phyloP scores from a whole-genome alignment of 768 basidiomycete species.

The Megacollybia marginata region DNA sequence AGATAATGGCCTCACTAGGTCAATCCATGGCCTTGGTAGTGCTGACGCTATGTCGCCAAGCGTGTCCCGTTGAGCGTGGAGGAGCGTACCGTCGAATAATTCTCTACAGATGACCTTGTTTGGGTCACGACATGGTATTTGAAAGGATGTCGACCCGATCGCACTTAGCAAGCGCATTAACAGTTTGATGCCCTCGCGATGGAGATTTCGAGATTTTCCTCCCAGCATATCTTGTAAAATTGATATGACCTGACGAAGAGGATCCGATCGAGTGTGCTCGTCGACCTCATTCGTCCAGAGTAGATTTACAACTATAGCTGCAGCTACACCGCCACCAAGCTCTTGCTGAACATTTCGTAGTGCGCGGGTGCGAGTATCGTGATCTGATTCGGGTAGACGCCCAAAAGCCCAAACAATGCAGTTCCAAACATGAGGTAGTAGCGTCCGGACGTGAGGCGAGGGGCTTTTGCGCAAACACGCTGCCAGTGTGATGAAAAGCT shows the following conservation, averaged over 20 bases:
- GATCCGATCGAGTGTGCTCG: conserved; percentile 23
- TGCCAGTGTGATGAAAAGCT: not conserved
- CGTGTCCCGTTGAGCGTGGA: too few relatives aligned
- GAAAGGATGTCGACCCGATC: too few relatives aligned
- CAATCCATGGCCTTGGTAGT: too few relatives aligned
- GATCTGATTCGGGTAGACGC: not conserved
- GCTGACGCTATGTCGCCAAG: too few relatives aligned
- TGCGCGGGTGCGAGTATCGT: not conserved
- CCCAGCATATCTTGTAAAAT: too few relatives aligned
- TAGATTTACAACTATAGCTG: not conserved
- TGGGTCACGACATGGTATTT: too few relatives aligned
- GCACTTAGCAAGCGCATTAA: too few relatives aligned
- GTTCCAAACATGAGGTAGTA: not conserved
- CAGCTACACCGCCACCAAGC: not conserved
- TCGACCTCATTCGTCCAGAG: not conserved
- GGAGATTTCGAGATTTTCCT: too few relatives aligned
- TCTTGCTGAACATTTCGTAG: not conserved
- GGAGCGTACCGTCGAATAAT: too few relatives aligned
- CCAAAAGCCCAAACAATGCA: not conserved
- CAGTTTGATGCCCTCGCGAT: too few relatives aligned
- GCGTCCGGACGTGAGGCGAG: not conserved
- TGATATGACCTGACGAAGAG: conserved; percentile 11
- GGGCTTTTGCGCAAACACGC: not conserved
- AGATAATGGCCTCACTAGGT: too few relatives aligned
- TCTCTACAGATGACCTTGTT: too few relatives aligned